Base-by-base conservation (phyloP, 306 rosid species). In the Geum urbanum region DNA sequence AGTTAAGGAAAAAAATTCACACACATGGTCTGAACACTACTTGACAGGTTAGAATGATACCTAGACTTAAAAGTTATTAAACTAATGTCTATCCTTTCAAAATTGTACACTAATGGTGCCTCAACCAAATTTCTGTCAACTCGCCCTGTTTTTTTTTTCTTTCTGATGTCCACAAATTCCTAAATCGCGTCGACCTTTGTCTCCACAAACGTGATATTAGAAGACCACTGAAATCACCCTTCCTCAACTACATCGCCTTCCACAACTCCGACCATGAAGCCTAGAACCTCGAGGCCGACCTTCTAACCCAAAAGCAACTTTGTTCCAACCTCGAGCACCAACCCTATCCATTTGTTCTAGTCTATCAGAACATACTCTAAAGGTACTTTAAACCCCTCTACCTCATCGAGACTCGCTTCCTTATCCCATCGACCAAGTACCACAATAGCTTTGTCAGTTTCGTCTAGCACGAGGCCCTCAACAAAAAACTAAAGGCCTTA, bases 201-300 rank as follows among this genome's bases (percentile, higher is more conserved):
- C 27, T 0, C 27, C 27, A 24, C 27, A 24, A 24, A 24, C 27
- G 27, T 24, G 27, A 24, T 24, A 24, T 24, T 24, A 2, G 27
- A 24, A 24, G 27, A 24, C 27, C 27, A 24, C 27, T 2, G 2
- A 24, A 24, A 87, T 50, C 90, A 96, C 4, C 96, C 99, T 0
- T 94, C 7, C 97, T 96, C 85, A 94, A 88, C 71, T 94, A 75
- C 84, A 81, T 94, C 69, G 81, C 89, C 13, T 87, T 83, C 86
- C 83, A 88, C 70, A 90, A 94, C 89, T 94, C 99, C 22, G 97
- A 94, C 47, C 96, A 96, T 61, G 97, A 94, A 40, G 97, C 99
- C 8, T 96, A 91, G 52, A 91, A 85, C 83, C 82, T 88, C 52
- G 97, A 94, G 40, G 97, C 90, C 75, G 99, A 94, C 70, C 96